phyloP scores from a whole-genome alignment of 345 rosid genomes.

The Ailanthus altissimus region DNA sequence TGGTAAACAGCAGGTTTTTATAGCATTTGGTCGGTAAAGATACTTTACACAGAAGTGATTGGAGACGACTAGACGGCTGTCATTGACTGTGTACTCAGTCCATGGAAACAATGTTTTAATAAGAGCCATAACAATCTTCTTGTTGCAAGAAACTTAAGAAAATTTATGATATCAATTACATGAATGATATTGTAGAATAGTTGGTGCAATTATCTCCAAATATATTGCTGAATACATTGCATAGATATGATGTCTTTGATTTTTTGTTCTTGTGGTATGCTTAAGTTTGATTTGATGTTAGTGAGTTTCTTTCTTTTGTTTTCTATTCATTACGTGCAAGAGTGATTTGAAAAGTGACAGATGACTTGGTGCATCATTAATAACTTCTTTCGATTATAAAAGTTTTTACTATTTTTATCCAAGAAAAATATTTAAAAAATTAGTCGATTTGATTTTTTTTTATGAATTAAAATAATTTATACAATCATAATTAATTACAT shows the following conservation, averaged over 20 bases:
- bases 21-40: background rate
- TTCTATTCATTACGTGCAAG: background rate
- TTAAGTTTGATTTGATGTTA: no score
- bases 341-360: background rate
- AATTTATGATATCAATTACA: background rate
- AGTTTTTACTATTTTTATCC: background rate
- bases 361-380: background rate
- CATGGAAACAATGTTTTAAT: background rate
- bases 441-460: no score
- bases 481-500: no score
- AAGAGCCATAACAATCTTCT: background rate
- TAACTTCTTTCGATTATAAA: background rate
- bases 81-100: background rate
- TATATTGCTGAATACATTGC: background rate
- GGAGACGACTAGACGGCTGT: no score
- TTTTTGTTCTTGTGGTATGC: no score
- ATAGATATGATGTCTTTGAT: background rate
- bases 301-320: background rate
- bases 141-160: background rate
- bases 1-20: background rate
- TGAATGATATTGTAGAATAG: background rate
- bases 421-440: no score
- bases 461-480: no score
- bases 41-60: background rate
- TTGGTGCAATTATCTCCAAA: background rate